These are phyloP conservation scores for Hemisphaericaspora xylanilytica DNA, from an alignment of 1,139 yeast genomes.

Conservation along the genomic window DNA sequence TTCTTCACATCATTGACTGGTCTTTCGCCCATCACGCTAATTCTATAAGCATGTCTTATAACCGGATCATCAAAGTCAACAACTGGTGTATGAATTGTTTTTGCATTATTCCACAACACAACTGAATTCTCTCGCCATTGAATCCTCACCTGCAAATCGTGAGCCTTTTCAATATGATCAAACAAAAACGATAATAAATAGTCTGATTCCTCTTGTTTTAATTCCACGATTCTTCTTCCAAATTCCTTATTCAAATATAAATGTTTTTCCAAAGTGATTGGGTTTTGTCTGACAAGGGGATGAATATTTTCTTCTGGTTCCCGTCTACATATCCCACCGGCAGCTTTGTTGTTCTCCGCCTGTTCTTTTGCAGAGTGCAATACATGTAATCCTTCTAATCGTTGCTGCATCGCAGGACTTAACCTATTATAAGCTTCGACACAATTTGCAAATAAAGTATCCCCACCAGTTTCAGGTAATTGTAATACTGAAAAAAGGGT, in stretches of 20 bases:
- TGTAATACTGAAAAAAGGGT: constrained; percentile 38
- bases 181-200: constrained; percentile 23
- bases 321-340: constrained; percentile 26
- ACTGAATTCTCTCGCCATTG: constrained; percentile 49
- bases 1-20: constrained; percentile 22
- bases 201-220: constrained; percentile 29
- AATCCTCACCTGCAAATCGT: constrained; percentile 56
- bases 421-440: constrained; percentile 31
- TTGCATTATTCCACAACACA: constrained; percentile 26
- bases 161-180: constrained; percentile 30
- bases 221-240: constrained; percentile 25
- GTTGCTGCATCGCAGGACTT: constrained; percentile 26
- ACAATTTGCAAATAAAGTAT: constrained; percentile 34
- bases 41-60: constrained; percentile 24
- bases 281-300: constrained; percentile 27
- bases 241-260: constrained; percentile 27
- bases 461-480: constrained; percentile 44
- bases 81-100: constrained; percentile 23
- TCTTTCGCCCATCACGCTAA: constrained; percentile 26
- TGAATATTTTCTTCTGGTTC: constrained; percentile 28
- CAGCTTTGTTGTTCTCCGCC: constrained; percentile 18
- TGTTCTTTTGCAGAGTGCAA: constrained; percentile 27
- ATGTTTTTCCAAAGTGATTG: constrained; percentile 25
- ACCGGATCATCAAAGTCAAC: constrained; percentile 24
- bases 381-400: constrained; percentile 26